Evolutionary conservation across 202 grass and related monocot species (phyloP).

Genomic region (Carex sylvatica): DNA sequence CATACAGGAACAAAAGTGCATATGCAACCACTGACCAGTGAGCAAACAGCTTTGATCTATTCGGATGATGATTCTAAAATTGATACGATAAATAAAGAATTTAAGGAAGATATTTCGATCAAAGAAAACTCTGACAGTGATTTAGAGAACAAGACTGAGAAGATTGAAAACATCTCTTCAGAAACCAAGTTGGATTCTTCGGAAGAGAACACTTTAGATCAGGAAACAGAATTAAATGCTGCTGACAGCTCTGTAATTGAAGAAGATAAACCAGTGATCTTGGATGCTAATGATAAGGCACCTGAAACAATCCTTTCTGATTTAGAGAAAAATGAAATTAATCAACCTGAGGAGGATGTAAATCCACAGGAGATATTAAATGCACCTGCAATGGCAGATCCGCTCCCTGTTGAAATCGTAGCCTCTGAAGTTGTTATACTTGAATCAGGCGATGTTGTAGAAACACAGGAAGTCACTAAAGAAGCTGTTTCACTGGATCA

Average conservation of each 20-base stretch:
- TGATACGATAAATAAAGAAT: slow-evolving; percentile 20
- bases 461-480: slow-evolving; percentile 20
- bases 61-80: slow-evolving; percentile 12
- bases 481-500: neutral
- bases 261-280: slow-evolving; percentile 24
- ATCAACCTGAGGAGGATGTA: slow-evolving; percentile 34
- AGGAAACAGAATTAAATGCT: slow-evolving; percentile 17
- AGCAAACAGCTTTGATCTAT: slow-evolving; percentile 18
- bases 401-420: slow-evolving; percentile 33
- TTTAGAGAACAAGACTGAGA: slow-evolving; percentile 6
- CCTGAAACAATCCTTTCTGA: slow-evolving; percentile 5
- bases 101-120: slow-evolving; percentile 23
- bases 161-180: slow-evolving; percentile 8
- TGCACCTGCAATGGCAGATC: slow-evolving; percentile 25
- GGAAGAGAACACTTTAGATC: neutral
- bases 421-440: slow-evolving; percentile 33
- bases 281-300: slow-evolving; percentile 8
- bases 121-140: neutral
- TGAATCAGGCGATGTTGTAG: slow-evolving; percentile 45
- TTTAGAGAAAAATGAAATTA: neutral
- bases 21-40: slow-evolving; percentile 31
- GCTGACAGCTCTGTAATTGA: neutral
- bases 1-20: slow-evolving; percentile 45
- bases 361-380: slow-evolving; percentile 31
- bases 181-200: slow-evolving; percentile 25